Base-by-base conservation (phyloP, 164 flowering plant genomes). In the Litsea cubeba region DNA sequence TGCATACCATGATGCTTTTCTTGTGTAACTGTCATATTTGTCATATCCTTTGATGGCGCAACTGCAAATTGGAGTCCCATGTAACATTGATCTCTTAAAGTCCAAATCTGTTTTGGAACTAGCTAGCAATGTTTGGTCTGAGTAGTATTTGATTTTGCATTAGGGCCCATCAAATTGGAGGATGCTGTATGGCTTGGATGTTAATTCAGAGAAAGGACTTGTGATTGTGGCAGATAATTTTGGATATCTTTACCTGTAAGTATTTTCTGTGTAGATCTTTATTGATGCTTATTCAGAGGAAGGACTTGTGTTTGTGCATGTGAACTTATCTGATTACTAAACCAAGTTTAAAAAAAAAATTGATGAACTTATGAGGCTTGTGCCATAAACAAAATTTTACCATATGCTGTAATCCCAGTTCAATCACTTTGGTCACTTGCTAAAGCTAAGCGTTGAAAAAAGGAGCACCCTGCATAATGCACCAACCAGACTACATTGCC, bases 101-200 rank as follows among this genome's bases (percentile, higher is more conserved):
- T 71, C 18, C 50, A 26, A 71, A 3, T 35, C 26, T 57, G 24
- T 30, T 5, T 7, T 12, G 15, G 63, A 30, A 65, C 30, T 64
- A 58, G 46, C 6, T 64, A 46, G 22, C 28, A 26, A 4, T 73
- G 23, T 68, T 63, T 40, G 0, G 57, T 62, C 46, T 74, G 71
- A 76, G 28, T 62, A 17, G 58, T 69, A 12, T 25, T 32, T 71
- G 12, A 23, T 57, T 73, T 69, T 20, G 51, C 22, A 82, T 26
- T 71, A 93, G 99, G 97, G 99, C 3, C 89, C 89, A 58, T 82
- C 80, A 76, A 88, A n/a, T 71, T 95, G 98, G 97, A 86, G 85
- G 81, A 95, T 93, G 99, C 90, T 95, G 60, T 93, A 93, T 82
- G 97, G 99, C 70, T 82, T 95, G 95, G 99, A 95, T 72, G 66